phyloP scores from a whole-genome alignment of 495 filamentous ascomycete genomes.

The Daldinia childiae region DNA sequence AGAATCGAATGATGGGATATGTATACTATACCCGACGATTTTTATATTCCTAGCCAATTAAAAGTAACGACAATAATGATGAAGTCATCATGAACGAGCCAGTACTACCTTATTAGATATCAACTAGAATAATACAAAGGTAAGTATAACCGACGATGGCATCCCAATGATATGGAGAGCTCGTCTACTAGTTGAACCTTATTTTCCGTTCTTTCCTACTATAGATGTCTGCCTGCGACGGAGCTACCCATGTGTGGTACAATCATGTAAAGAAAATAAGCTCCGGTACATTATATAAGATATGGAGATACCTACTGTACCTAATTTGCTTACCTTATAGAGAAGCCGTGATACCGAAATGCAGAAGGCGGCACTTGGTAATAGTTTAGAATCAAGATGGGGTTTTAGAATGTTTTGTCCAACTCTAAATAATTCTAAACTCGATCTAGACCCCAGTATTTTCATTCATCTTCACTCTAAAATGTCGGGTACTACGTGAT shows the following conservation, averaged over 20 bases:
- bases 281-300: not conserved
- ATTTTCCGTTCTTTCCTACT: conserved; percentile 1
- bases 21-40: conserved; percentile 15
- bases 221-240: not conserved
- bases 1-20: conserved; percentile 16
- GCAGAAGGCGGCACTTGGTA: conserved; percentile 18
- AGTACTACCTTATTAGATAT: conserved; percentile 18
- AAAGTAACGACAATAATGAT: conserved; percentile 16
- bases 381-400: conserved; percentile 4
- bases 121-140: conserved; percentile 5
- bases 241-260: not conserved
- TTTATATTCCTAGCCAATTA: conserved; percentile 21
- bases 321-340: not conserved
- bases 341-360: conserved; percentile 17
- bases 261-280: not conserved
- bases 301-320: too few species aligned
- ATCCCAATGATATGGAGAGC: conserved; percentile 14
- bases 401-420: conserved; percentile 1
- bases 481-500: conserved; percentile 31
- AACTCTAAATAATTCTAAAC: conserved; percentile 3
- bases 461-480: not conserved
- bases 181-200: conserved; percentile 19
- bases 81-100: conserved; percentile 31
- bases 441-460: not conserved
- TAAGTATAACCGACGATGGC: conserved; percentile 19